Conservation (phyloP, 2,329 filamentous ascomycete species). For the Teratosphaeria epicoccoides region DNA sequence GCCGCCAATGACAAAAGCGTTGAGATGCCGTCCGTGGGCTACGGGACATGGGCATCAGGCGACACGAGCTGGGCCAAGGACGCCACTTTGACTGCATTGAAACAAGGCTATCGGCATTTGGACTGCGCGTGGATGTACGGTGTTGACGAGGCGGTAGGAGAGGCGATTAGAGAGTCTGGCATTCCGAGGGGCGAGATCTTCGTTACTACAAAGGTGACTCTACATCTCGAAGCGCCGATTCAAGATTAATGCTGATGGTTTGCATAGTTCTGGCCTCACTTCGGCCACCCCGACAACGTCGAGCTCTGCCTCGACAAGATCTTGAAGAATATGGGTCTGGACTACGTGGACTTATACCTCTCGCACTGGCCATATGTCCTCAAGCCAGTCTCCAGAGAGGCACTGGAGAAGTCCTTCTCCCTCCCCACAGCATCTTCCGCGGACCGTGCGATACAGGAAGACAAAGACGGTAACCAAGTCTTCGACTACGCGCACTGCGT, state of each 20-base stretch:
- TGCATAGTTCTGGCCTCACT: conserved; percentile 15
- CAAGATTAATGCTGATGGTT: background rate
- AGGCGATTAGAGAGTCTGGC: conserved; percentile 15
- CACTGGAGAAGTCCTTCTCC: conserved; percentile 10
- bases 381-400: conserved; percentile 9
- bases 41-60: conserved; percentile 18
- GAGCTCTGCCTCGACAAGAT: conserved; percentile 27
- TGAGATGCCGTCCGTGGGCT: conserved; percentile 17
- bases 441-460: conserved; percentile 5
- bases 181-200: conserved; percentile 19
- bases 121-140: conserved; percentile 22
- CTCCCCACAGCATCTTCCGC: conserved; percentile 5
- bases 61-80: conserved; percentile 17
- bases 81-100: conserved; percentile 12
- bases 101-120: conserved; percentile 19
- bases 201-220: conserved; percentile 8
- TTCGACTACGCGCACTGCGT: conserved; percentile 15
- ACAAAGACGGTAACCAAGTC: conserved; percentile 8
- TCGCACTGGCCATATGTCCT: conserved; percentile 31
- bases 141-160: conserved; percentile 12
- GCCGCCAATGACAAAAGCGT: conserved; percentile 15
- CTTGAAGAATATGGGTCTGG: conserved; percentile 29
- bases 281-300: conserved; percentile 14
- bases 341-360: conserved; percentile 34
- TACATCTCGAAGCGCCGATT: background rate